Evolutionary conservation across 768 basidiomycete species (phyloP).

Genomic region (Kwoniella dejecticola): DNA sequence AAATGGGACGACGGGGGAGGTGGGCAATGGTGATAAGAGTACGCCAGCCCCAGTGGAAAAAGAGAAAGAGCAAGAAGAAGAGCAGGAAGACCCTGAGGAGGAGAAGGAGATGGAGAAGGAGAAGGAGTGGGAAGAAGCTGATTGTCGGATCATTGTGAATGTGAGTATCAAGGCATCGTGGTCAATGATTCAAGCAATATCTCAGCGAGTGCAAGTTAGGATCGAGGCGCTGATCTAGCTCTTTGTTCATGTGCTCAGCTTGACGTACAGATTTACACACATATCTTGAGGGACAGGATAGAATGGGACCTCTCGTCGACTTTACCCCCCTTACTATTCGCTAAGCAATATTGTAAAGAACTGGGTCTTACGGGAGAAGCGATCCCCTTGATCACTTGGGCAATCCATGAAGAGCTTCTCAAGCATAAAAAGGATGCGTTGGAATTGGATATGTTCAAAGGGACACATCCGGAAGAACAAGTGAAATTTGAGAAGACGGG

Average conservation of each 20-base stretch:
- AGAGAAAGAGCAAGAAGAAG: conserved; percentile 36
- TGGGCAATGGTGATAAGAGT: no score
- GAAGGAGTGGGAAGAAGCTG: conserved; percentile 49
- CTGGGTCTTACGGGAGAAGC: conserved; percentile 88
- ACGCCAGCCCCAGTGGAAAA: conserved; percentile 25
- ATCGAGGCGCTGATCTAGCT: not conserved
- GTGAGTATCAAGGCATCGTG: conserved; percentile 46
- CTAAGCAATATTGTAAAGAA: conserved; percentile 75
- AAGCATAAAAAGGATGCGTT: conserved; percentile 94
- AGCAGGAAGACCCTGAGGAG: conserved; percentile 50
- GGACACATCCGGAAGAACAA: conserved; percentile 62
- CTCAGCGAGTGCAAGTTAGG: conserved; percentile 1
- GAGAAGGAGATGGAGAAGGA: conserved; percentile 33
- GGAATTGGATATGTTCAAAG: conserved; percentile 82
- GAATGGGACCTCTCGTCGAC: conserved; percentile 92
- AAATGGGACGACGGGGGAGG: not conserved
- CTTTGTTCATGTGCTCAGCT: conserved; percentile 62
- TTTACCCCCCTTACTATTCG: conserved; percentile 82
- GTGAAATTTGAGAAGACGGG: conserved; percentile 63
- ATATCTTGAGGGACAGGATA: conserved; percentile 90
- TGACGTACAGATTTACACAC: conserved; percentile 91
- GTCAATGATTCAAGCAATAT: not conserved
- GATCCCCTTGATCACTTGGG: conserved; percentile 83
- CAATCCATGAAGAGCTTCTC: conserved; percentile 90
- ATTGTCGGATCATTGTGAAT: conserved; percentile 58